Conservation (phyloP, 1,284 basidiomycete species). For the Thelephora terrestris region DNA sequence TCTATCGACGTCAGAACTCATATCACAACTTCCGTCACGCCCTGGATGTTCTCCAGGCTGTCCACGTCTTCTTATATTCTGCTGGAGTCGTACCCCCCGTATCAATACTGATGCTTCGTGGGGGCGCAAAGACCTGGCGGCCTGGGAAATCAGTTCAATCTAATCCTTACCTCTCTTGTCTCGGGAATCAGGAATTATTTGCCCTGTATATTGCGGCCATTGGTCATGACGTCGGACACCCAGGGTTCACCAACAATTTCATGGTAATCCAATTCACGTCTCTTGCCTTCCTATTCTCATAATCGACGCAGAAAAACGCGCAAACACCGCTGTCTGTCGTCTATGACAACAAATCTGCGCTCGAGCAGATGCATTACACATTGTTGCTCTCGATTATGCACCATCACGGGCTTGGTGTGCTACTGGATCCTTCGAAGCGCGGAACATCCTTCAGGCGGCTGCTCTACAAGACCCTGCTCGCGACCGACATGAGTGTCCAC, state of each 20-base stretch:
- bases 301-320: constrained; percentile 70
- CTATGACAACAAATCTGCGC: constrained; percentile 80
- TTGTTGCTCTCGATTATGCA: constrained; percentile 77
- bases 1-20: constrained; percentile 83
- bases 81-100: constrained; percentile 76
- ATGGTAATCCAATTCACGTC: constrained; percentile 51
- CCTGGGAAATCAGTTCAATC: constrained; percentile 30
- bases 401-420: constrained; percentile 62
- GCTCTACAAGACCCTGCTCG: constrained; percentile 71
- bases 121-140: constrained; percentile 36
- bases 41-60: constrained; percentile 88
- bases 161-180: constrained; percentile 39
- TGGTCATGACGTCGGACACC: constrained; percentile 93
- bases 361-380: constrained; percentile 90
- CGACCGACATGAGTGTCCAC: constrained; percentile 91
- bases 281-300: not conserved
- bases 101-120: constrained; percentile 35
- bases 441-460: constrained; percentile 59
- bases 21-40: constrained; percentile 97
- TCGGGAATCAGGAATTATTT: constrained; percentile 66
- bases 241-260: constrained; percentile 84
- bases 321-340: constrained; percentile 78
- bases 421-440: constrained; percentile 44
- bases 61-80: constrained; percentile 71
- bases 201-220: constrained; percentile 82